Evolutionary conservation across 768 basidiomycete species (phyloP).

Genomic region (Tremella fuciformis): DNA sequence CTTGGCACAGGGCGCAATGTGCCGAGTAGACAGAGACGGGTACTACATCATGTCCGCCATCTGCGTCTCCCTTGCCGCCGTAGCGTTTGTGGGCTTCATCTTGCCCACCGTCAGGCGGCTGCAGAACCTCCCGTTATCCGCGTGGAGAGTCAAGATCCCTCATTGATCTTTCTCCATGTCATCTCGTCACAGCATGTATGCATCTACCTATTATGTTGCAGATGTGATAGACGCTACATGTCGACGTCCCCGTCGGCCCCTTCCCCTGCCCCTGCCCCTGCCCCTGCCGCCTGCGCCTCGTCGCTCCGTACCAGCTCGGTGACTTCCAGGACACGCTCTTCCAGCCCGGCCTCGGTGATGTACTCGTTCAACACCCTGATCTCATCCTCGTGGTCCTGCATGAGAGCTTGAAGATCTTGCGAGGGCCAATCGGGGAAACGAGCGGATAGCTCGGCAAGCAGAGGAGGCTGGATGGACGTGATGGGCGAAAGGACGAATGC

Average conservation of each 20-base stretch:
- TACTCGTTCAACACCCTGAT: slow-evolving; percentile 34
- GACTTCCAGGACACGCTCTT: slow-evolving; percentile 46
- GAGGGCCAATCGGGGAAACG: slow-evolving; percentile 38
- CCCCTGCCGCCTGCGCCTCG: not conserved
- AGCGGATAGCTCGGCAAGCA: slow-evolving; percentile 41
- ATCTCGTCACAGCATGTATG: too few species aligned
- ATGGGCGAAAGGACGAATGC: slow-evolving; percentile 36
- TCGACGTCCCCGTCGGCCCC: slow-evolving; percentile 20
- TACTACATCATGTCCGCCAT: slow-evolving; percentile 79
- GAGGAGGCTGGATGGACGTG: slow-evolving; percentile 34
- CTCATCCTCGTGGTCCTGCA: slow-evolving; percentile 50
- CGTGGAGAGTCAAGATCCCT: slow-evolving; percentile 46
- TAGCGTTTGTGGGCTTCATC: slow-evolving; percentile 71
- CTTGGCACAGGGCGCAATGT: slow-evolving; percentile 69
- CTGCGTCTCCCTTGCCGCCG: slow-evolving; percentile 74
- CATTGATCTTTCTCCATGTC: slow-evolving; percentile 14
- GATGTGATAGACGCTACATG: slow-evolving; percentile 9
- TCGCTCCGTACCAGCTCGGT: slow-evolving; percentile 37
- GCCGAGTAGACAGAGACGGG: slow-evolving; percentile 81
- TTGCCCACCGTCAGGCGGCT: slow-evolving; percentile 78
- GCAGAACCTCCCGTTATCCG: slow-evolving; percentile 60
- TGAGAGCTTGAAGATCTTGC: slow-evolving; percentile 37
- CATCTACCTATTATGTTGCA: too few species aligned
- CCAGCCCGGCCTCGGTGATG: slow-evolving; percentile 40
- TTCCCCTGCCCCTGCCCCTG: slow-evolving; percentile 8